Conservation (phyloP, 2,329 filamentous ascomycete genomes). For the Cladophialophora exuberans region DNA sequence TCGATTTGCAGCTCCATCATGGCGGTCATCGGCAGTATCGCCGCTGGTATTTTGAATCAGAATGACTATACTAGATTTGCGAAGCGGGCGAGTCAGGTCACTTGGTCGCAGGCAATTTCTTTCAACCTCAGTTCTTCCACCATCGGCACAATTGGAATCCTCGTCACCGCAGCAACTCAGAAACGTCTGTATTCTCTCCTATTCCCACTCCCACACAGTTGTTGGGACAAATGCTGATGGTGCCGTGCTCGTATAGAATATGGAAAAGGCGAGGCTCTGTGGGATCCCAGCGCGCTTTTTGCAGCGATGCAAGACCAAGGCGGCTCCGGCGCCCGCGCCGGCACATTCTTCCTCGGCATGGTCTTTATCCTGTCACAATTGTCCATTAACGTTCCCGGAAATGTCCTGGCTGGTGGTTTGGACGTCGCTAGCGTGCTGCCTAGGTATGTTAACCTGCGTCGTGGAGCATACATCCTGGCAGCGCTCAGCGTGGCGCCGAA, state of each 20-base stretch:
- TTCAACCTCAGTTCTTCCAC: slow-evolving; percentile 44
- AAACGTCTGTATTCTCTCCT: slow-evolving; percentile 28
- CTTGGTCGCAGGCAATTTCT: slow-evolving; percentile 44
- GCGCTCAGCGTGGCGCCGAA: slow-evolving; percentile 50
- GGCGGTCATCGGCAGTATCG: slow-evolving; percentile 38
- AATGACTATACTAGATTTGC: slow-evolving; percentile 44
- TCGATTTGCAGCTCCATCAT: slow-evolving; percentile 33
- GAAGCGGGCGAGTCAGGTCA: slow-evolving; percentile 42
- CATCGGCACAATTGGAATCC: slow-evolving; percentile 43
- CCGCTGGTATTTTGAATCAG: slow-evolving; percentile 39
- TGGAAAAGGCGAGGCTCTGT: slow-evolving; percentile 42
- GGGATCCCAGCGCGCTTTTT: slow-evolving; percentile 48
- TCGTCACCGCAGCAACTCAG: slow-evolving; percentile 39
- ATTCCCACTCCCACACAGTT: no score
- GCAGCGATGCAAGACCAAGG: slow-evolving; percentile 38
- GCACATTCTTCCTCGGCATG: slow-evolving; percentile 51
- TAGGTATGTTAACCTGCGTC: slow-evolving; percentile 58
- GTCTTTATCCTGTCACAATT: slow-evolving; percentile 51
- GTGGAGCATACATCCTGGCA: slow-evolving; percentile 54
- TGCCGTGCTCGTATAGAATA: slow-evolving; percentile 23
- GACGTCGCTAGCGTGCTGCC: slow-evolving; percentile 58
- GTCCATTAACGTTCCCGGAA: slow-evolving; percentile 51
- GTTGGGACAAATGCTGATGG: no score
- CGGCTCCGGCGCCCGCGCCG: slow-evolving; percentile 44
- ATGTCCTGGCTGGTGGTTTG: slow-evolving; percentile 57